These are phyloP conservation scores for Gossypium thurberi DNA, from an alignment of 345 rosid species.

Conservation along the genomic window DNA sequence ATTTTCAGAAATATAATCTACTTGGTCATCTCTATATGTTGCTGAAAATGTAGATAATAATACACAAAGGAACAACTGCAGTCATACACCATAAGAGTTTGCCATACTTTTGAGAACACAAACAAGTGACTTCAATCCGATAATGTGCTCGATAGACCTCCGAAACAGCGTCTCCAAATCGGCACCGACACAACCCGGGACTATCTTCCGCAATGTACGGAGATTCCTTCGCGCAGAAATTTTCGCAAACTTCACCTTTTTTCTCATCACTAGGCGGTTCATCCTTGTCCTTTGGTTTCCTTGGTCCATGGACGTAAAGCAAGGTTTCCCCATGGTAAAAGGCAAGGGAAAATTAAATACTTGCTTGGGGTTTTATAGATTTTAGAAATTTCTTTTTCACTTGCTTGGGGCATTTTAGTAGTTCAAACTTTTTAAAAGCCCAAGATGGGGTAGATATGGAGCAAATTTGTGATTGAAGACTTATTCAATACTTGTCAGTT, in stretches of 20 bases:
- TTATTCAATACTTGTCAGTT: slow-evolving; percentile 7
- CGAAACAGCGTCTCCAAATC: slow-evolving; percentile 40
- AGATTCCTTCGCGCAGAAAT: slow-evolving; percentile 30
- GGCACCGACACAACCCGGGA: slow-evolving; percentile 41
- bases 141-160: slow-evolving; percentile 39
- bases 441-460: slow-evolving; percentile 32
- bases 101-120: slow-evolving; percentile 30
- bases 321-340: not conserved
- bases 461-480: not conserved
- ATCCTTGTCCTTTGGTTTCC: not conserved
- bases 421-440: slow-evolving; percentile 10
- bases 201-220: slow-evolving; percentile 25
- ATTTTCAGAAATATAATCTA: not conserved
- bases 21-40: not conserved
- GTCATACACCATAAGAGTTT: slow-evolving; percentile 25
- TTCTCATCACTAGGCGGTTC: slow-evolving; percentile 19
- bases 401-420: not conserved
- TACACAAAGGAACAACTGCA: not conserved
- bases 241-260: slow-evolving; percentile 22
- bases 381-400: not conserved
- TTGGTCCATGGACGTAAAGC: slow-evolving; percentile 7
- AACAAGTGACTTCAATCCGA: slow-evolving; percentile 37
- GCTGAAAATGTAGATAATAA: not conserved
- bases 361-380: too few relatives aligned
- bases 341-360: not conserved